Conservation (phyloP, 116 monocot species). For the Dioscorea cayenensis region DNA sequence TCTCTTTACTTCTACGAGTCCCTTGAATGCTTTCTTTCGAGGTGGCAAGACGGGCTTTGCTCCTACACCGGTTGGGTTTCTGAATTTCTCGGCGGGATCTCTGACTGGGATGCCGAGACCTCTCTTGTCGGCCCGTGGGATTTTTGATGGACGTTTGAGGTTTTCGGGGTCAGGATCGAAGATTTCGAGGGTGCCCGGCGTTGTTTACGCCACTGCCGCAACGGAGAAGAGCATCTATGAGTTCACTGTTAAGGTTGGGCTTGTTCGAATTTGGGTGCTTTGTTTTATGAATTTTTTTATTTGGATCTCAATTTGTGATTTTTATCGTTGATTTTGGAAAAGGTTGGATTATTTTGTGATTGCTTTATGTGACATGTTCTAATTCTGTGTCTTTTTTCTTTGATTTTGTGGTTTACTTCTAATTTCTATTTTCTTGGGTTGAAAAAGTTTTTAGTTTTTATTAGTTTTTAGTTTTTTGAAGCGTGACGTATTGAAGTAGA, state of each 20-base stretch:
- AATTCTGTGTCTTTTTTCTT: no score
- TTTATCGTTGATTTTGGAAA: neutral
- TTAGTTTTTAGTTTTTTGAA: no score
- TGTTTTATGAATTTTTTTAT: neutral
- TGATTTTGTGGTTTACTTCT: no score
- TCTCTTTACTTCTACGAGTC: neutral
- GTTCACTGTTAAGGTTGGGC: slow-evolving; percentile 78
- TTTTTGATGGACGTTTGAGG: neutral
- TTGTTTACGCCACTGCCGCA: slow-evolving; percentile 71
- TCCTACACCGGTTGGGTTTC: no score
- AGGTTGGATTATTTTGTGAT: neutral
- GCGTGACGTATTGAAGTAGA: no score
- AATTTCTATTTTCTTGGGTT: no score
- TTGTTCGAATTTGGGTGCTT: neutral
- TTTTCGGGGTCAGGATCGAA: slow-evolving; percentile 8
- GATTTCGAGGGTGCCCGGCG: slow-evolving; percentile 19
- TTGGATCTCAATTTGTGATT: neutral
- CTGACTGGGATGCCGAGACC: neutral
- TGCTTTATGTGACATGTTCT: neutral
- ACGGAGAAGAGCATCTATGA: slow-evolving; percentile 84
- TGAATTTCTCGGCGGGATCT: no score
- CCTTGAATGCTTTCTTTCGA: neutral
- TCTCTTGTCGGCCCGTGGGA: neutral
- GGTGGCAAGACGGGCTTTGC: no score
- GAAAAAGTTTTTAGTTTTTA: no score